These are phyloP conservation scores for Lactifluus rugatus DNA, from an alignment of 768 basidiomycete species.

Conservation along the genomic window DNA sequence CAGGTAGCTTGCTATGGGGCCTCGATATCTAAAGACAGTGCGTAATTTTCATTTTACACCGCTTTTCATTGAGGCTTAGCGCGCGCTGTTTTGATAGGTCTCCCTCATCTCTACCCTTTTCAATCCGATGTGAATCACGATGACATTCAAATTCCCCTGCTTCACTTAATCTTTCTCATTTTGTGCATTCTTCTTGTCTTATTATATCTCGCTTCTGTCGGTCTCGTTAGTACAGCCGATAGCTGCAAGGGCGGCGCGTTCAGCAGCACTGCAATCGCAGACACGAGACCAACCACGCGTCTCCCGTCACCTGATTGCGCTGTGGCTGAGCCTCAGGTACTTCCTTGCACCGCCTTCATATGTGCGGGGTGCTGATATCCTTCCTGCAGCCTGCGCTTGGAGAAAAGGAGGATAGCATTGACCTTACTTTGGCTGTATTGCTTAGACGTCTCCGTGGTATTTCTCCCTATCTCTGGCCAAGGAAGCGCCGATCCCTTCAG, in stretches of 20 bases:
- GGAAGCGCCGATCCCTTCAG: conserved; percentile 54
- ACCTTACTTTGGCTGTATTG: conserved; percentile 66
- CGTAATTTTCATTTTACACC: neutral
- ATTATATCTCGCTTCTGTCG: conserved; percentile 38
- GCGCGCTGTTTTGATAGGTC: conserved; percentile 2
- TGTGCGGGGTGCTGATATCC: too few relatives aligned
- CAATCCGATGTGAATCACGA: too few relatives aligned
- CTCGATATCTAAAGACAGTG: conserved; percentile 10
- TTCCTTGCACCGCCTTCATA: too few relatives aligned
- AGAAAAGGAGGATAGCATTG: too few relatives aligned
- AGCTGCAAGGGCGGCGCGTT: conserved; percentile 18
- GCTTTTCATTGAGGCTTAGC: neutral
- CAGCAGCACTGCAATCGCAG: neutral
- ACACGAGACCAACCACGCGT: too few relatives aligned
- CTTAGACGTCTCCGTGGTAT: conserved; percentile 54
- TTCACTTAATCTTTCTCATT: too few relatives aligned
- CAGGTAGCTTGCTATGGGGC: too few relatives aligned
- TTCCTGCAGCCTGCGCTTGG: too few relatives aligned
- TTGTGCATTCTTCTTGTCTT: conserved; percentile 18
- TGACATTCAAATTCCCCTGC: too few relatives aligned
- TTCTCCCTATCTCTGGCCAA: conserved; percentile 65
- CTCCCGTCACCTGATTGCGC: too few relatives aligned
- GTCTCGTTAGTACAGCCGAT: neutral
- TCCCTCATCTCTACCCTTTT: too few relatives aligned
- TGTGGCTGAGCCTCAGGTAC: conserved; percentile 8